These are phyloP conservation scores for Dendrobium officinale DNA, from an alignment of 106 monocot species.

Conservation along the genomic window DNA sequence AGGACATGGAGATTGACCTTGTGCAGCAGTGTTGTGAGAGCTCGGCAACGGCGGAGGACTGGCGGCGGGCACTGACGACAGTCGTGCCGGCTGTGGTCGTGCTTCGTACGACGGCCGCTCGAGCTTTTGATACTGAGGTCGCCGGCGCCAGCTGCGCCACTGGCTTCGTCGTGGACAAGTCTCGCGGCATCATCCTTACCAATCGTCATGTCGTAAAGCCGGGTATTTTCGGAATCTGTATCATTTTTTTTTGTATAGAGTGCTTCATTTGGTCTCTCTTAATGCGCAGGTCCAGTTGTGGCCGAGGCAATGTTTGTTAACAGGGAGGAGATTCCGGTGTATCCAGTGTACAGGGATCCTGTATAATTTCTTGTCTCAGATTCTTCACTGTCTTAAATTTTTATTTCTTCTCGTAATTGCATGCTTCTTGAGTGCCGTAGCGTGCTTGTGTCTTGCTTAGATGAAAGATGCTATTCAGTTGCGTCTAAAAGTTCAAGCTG, in stretches of 20 bases:
- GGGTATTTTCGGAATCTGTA: constrained; percentile 23
- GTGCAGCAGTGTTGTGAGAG: constrained; percentile 23
- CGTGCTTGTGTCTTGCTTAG: not conserved
- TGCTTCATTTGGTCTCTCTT: not conserved
- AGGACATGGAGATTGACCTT: constrained; percentile 53
- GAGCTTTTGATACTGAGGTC: constrained; percentile 84
- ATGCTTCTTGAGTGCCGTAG: not conserved
- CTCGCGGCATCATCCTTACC: constrained; percentile 74
- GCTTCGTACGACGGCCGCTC: constrained; percentile 65
- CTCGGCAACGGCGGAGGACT: constrained; percentile 82
- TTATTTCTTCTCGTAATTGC: not conserved
- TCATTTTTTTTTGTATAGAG: not conserved
- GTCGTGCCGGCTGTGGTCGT: constrained; percentile 94
- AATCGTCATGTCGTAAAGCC: constrained; percentile 97
- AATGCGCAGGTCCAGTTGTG: constrained; percentile 70
- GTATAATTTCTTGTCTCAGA: constrained; percentile 16
- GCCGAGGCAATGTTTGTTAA: constrained; percentile 98
- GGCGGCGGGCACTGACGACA: constrained; percentile 65
- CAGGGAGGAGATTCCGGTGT: constrained; percentile 82
- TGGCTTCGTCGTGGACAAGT: constrained; percentile 79
- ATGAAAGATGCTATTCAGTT: not conserved
- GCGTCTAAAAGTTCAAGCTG: not conserved
- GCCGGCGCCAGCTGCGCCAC: constrained; percentile 93
- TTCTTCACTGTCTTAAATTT: not conserved
- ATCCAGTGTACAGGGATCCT: constrained; percentile 85